phyloP scores from a whole-genome alignment of 2,329 filamentous ascomycete genomes.

The Fusarium annulatum region DNA sequence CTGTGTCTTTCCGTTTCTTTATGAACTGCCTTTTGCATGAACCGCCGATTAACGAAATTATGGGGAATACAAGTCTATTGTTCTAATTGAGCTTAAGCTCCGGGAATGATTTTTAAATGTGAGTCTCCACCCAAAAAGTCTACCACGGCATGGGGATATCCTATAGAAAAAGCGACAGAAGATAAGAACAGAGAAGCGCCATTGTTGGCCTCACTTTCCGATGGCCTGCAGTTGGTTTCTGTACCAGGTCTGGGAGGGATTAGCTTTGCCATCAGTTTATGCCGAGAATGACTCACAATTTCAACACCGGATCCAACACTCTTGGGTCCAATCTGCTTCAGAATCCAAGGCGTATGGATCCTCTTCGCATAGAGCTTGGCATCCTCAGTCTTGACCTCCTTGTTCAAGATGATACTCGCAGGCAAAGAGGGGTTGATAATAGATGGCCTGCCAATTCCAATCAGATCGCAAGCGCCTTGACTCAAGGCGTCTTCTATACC shows the following conservation, averaged over 20 bases:
- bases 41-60: background rate
- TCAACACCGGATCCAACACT: conserved; percentile 34
- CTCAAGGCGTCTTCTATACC: conserved; percentile 56
- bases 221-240: conserved; percentile 27
- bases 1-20: background rate
- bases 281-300: background rate
- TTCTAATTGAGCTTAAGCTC: background rate
- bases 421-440: conserved; percentile 53
- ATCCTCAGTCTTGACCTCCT: conserved; percentile 26
- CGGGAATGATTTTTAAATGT: fast-evolving
- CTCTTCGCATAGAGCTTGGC: conserved; percentile 18
- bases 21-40: background rate
- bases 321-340: conserved; percentile 30
- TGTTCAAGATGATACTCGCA: conserved; percentile 38
- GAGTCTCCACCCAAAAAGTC: fast-evolving
- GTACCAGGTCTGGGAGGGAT: conserved; percentile 20
- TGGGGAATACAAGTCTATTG: background rate
- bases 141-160: background rate
- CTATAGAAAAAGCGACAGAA: background rate
- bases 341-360: conserved; percentile 24
- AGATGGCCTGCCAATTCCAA: conserved; percentile 55
- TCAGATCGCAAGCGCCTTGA: conserved; percentile 54
- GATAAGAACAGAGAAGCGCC: background rate
- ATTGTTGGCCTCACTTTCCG: background rate
- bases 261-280: fast-evolving